These are phyloP conservation scores for Brassica rapa DNA, from an alignment of 345 rosid species.

Conservation along the genomic window DNA sequence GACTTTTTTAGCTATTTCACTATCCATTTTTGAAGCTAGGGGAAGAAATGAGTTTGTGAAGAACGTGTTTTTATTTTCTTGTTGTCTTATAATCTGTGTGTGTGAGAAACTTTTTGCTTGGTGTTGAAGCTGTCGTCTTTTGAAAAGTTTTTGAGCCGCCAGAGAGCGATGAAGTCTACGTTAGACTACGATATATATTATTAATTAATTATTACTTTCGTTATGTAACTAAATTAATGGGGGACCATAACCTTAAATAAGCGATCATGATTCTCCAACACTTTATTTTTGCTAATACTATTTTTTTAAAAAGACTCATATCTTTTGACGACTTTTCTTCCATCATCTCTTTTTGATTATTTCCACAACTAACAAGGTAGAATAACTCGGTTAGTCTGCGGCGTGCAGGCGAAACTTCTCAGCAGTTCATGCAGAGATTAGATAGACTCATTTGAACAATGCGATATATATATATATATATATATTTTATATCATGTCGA, in stretches of 20 bases:
- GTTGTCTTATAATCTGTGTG: not conserved
- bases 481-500: no score
- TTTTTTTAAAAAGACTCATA: not conserved
- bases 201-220: not conserved
- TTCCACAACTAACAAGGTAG: not conserved
- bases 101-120: conserved; percentile 5
- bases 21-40: conserved; percentile 19
- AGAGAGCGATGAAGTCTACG: conserved; percentile 21
- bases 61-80: not conserved
- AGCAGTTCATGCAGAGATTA: no score
- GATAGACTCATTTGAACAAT: no score
- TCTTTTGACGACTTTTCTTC: conserved; percentile 25
- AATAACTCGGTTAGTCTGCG: not conserved
- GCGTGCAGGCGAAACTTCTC: no score
- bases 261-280: conserved; percentile 17
- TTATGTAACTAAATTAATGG: not conserved
- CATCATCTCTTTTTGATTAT: conserved; percentile 15
- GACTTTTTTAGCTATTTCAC: conserved; percentile 17
- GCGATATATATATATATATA: no score
- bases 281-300: not conserved
- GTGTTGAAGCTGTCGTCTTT: conserved; percentile 30
- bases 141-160: conserved; percentile 33
- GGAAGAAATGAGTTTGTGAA: not conserved
- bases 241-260: conserved; percentile 15
- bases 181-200: conserved; percentile 9